Percentiles rank a stretch among this genome's conserved stretches.
These are phyloP conservation scores for Tricholoma furcatifolium DNA, from an alignment of 768 basidiomycete genomes.

Conservation along the genomic window DNA sequence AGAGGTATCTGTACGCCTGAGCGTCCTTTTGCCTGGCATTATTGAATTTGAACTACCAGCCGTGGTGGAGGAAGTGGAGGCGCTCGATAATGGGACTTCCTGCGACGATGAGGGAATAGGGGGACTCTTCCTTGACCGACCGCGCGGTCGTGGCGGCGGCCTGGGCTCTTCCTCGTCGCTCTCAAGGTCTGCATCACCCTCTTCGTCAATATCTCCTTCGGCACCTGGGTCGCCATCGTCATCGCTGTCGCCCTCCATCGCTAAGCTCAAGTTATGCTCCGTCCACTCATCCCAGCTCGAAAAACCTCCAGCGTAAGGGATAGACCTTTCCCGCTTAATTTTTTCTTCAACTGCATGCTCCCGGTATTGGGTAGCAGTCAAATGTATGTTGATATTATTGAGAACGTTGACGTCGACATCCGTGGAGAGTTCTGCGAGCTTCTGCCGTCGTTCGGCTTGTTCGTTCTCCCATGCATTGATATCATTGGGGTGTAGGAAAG, in stretches of 20 bases:
- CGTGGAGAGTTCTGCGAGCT: constrained; percentile 27
- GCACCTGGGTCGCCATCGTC: too few species aligned
- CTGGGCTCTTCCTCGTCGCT: neutral
- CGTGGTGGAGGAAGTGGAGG: neutral
- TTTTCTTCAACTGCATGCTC: constrained; percentile 49
- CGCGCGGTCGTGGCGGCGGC: neutral
- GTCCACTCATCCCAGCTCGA: constrained; percentile 3
- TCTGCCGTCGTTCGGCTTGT: constrained; percentile 28
- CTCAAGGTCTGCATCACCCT: too few species aligned
- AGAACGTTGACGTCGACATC: constrained; percentile 45
- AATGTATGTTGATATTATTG: constrained; percentile 39
- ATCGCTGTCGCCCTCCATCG: neutral
- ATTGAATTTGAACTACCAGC: neutral
- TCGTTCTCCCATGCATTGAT: constrained; percentile 29
- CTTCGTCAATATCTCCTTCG: too few species aligned
- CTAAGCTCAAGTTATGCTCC: neutral
- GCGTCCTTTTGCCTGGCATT: neutral
- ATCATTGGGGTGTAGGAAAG: constrained; percentile 15
- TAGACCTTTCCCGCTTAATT: constrained; percentile 11
- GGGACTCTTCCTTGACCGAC: neutral
- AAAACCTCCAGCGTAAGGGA: neutral
- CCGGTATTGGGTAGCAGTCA: constrained; percentile 40
- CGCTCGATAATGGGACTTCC: neutral
- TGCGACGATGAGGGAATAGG: neutral
- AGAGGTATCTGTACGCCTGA: neutral